Evolutionary conservation across 2,329 filamentous ascomycete species (phyloP).

Genomic region (Claviceps sp.): DNA sequence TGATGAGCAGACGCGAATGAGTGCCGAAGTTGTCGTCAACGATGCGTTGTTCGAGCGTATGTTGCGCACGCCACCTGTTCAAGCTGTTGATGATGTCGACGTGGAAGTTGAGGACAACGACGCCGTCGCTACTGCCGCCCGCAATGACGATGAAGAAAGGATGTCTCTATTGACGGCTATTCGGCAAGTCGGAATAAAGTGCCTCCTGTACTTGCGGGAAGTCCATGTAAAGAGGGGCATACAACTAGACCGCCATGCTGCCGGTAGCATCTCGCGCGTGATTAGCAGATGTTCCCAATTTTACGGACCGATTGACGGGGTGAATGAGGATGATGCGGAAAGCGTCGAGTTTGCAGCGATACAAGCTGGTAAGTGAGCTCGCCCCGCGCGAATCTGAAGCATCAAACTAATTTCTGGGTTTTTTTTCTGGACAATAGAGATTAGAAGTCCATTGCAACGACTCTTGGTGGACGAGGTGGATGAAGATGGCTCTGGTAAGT

Average conservation of each 20-base stretch:
- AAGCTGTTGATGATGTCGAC: not conserved
- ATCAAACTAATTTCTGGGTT: not conserved
- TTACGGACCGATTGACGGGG: slow-evolving; percentile 21
- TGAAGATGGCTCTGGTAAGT: slow-evolving; percentile 43
- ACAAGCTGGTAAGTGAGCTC: slow-evolving; percentile 14
- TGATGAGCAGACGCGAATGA: slow-evolving; percentile 27
- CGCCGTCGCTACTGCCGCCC: not conserved
- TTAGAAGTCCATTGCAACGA: slow-evolving; percentile 35
- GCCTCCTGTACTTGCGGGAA: slow-evolving; percentile 33
- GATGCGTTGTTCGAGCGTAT: slow-evolving; percentile 27
- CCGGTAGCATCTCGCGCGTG: slow-evolving; percentile 28
- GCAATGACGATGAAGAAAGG: not conserved
- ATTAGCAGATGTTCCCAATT: slow-evolving; percentile 29
- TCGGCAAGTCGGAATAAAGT: slow-evolving; percentile 29
- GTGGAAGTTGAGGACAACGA: not conserved
- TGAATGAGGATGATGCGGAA: slow-evolving; percentile 16
- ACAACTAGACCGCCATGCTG: slow-evolving; percentile 29
- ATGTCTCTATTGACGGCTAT: slow-evolving; percentile 14
- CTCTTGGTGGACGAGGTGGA: slow-evolving; percentile 45
- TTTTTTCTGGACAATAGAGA: slow-evolving; percentile 13
- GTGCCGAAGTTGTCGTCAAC: slow-evolving; percentile 30
- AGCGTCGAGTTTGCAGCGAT: slow-evolving; percentile 13
- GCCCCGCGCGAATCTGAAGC: not conserved
- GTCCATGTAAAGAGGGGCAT: slow-evolving; percentile 28
- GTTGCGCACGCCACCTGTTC: slow-evolving; percentile 2